Base-by-base conservation (phyloP, 495 filamentous ascomycete genomes). In the Xylaria palmicola region DNA sequence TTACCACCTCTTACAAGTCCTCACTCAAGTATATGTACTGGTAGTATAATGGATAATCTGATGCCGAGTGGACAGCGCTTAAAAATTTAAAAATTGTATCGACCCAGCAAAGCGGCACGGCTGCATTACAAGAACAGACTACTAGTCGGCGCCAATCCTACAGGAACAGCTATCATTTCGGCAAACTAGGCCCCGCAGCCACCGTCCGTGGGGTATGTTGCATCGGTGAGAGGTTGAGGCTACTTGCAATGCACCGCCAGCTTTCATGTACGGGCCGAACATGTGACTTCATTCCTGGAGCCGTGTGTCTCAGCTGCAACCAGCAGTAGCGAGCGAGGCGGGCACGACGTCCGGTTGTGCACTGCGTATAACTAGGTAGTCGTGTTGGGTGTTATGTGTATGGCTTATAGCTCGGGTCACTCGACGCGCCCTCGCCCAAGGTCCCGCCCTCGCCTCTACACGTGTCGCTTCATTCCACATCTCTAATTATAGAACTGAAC, bases 401-500 rank as follows among this genome's bases (percentile, higher is more conserved):
- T n/a, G n/a, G n/a, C n/a, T n/a, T n/a, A n/a, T n/a, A n/a, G n/a
- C n/a, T n/a, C n/a, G n/a, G n/a, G n/a, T n/a, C n/a, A n/a, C n/a
- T n/a, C n/a, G n/a, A 48, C 26, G 24, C 45, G 13, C n/a, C 15
- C 3, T 36, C 32, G 13, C 6, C 29, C 9, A 13, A 51, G 6
- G 29, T 51, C n/a, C 29, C 32, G 6, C 6, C 19, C 12, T 51
- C n/a, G 15, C 29, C 48, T 22, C 10, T 6, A 48, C 45, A 48
- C 45, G 45, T 48, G 45, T 48, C 45, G 45, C 22, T 24, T 13
- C 13, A 24, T 47, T 24, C 24, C 13, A 15, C 2, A n/a, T 1
- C 8, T 51, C 29, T 51, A 51, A 51, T 20, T 34, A 51, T 51
- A 51, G 48, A 51, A 51, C 26, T n/a, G n/a, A n/a, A n/a, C n/a